Evolutionary conservation across 257 asterid genomes (phyloP).

Genomic region (Solanum peruvianum): DNA sequence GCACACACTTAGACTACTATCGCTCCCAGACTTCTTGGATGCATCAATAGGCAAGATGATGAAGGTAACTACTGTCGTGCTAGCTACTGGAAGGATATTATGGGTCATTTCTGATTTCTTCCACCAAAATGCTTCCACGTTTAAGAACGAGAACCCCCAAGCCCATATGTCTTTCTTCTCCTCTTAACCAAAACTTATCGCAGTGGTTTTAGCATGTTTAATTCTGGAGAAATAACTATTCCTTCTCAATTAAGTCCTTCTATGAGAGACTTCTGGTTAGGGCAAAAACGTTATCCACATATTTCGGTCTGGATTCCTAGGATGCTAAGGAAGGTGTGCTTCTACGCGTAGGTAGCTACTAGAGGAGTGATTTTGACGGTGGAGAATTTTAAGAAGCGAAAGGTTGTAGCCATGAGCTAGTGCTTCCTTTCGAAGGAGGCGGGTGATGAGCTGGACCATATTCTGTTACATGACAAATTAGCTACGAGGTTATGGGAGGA

Average conservation of each 20-base stretch:
- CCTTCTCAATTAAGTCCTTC: neutral
- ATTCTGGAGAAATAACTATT: neutral
- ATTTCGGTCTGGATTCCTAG: neutral
- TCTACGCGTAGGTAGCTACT: neutral
- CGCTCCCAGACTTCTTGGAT: conserved; percentile 68
- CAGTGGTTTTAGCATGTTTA: neutral
- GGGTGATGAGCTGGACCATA: neutral
- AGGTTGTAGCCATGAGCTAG: neutral
- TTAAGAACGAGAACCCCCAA: neutral
- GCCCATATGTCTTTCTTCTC: neutral
- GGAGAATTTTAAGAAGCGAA: neutral
- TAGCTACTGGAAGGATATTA: neutral
- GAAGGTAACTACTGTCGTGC: conserved; percentile 24
- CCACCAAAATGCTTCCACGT: neutral
- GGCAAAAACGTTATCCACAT: neutral
- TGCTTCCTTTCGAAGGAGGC: neutral
- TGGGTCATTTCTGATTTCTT: neutral
- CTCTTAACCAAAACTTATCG: neutral
- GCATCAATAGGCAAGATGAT: conserved; percentile 59
- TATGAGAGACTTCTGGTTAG: neutral
- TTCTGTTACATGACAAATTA: neutral
- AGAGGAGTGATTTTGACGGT: neutral
- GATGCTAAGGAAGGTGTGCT: neutral
- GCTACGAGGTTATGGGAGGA: neutral
- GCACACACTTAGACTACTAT: conserved; percentile 60